Evolutionary conservation across 495 filamentous ascomycete genomes (phyloP).

Genomic region (Xylaria intraflava): DNA sequence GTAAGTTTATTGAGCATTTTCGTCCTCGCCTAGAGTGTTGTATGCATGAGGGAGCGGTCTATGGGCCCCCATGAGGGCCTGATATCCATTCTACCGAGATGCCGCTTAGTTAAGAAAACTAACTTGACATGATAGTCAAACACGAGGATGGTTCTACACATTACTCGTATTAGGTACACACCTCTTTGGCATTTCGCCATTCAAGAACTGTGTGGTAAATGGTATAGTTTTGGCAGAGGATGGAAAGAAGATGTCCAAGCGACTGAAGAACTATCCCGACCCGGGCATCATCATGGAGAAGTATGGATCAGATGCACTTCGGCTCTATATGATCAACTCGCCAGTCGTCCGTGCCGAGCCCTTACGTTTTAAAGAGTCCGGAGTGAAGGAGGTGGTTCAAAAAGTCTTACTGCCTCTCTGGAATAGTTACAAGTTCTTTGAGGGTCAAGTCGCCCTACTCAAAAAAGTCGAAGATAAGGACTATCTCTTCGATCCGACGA

Average conservation of each 20-base stretch:
- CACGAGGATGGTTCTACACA: conserved; percentile 94
- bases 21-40: background rate
- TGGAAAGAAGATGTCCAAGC: conserved; percentile 99
- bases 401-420: conserved; percentile 92
- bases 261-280: conserved; percentile 96
- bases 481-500: conserved; percentile 70
- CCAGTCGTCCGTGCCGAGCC: conserved; percentile 92
- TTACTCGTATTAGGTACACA: conserved; percentile 84
- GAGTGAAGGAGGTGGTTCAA: conserved; percentile 92
- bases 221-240: conserved; percentile 94
- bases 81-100: too few relatives aligned
- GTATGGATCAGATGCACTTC: conserved; percentile 89
- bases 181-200: conserved; percentile 81
- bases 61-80: background rate
- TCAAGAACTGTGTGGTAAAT: conserved; percentile 96
- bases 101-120: background rate
- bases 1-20: conserved; percentile 44
- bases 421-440: conserved; percentile 98
- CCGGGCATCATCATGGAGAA: conserved; percentile 75
- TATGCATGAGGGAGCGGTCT: background rate
- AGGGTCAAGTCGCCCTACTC: conserved; percentile 84
- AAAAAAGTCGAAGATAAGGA: conserved; percentile 82
- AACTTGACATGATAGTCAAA: conserved; percentile 10
- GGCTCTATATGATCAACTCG: conserved; percentile 94
- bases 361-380: conserved; percentile 82